Evolutionary conservation across 2,329 filamentous ascomycete genomes (phyloP), one percentile per base, ranked within the genome.

Genomic region (Pseudocercospora crystallina): DNA sequence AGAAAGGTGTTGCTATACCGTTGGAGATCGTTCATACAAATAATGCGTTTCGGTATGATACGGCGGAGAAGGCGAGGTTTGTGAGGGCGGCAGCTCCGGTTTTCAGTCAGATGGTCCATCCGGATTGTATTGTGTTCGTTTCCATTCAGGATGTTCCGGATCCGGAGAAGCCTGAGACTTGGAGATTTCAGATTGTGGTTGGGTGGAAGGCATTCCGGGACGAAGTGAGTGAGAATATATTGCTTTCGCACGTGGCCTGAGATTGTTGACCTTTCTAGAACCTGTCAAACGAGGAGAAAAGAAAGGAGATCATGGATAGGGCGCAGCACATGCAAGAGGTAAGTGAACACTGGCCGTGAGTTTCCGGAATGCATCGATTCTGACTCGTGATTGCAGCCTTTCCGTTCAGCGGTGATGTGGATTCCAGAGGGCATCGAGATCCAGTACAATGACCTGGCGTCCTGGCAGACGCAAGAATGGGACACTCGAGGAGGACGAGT

Each of bases 401-500:
- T 59, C 36, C 43, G 40, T 9, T 48, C 51, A 1, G 57, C 56
- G 11, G 51, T 59, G 15, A 34, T 48, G n/a, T 43, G 38, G 26
- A 48, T 62, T n/a, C 56, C 52, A 4, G 40, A 53, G 2, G 47
- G 50, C 10, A 51, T 50, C 2, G 39, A 51, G 35, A 47, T 62
- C 14, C 20, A 26, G 20, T 26, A 26, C 20, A 26, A 26, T 26
- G 20, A 26, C 20, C 20, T 26, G 20, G 45, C 35, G 14, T 64
- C 50, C 53, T 64, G 62, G 61, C 47, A 35, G 37, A 43, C 47
- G 1, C 20, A 4, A 26, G 20, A 26, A 26, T 65, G 59, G 59
- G 57, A 65, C 43, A 61, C 48, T n/a, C 51, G 43, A 30, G 31
- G 51, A 2, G 64, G 64, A 10, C 48, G 53, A 10, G 53, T 61